phyloP scores from a whole-genome alignment of 371 early-diverging fungal species.

The Mortierella sp. region DNA sequence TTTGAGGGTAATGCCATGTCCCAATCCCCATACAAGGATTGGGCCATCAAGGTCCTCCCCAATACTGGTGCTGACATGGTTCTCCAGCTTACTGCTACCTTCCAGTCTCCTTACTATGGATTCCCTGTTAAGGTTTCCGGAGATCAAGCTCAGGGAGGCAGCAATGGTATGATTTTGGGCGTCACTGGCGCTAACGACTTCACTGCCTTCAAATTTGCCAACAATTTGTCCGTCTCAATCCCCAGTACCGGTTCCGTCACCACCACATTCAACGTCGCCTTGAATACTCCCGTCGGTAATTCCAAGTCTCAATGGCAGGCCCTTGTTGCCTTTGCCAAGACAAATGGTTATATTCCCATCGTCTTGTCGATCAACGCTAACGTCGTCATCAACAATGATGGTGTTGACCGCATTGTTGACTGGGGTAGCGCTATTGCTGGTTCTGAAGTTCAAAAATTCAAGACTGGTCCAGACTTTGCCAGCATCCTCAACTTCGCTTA shows the following conservation, averaged over 20 bases:
- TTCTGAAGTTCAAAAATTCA: constrained; percentile 15
- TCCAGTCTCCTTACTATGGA: constrained; percentile 54
- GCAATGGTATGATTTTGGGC: constrained; percentile 22
- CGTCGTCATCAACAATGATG: constrained; percentile 36
- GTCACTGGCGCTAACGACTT: not conserved
- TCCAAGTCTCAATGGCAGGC: constrained; percentile 6
- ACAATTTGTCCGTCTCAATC: constrained; percentile 22
- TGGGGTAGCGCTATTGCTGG: constrained; percentile 20
- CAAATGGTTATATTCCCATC: constrained; percentile 37
- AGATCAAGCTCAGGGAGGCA: constrained; percentile 2
- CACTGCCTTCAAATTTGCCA: constrained; percentile 29
- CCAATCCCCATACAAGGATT: constrained; percentile 43
- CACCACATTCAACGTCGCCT: constrained; percentile 22
- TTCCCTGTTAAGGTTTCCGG: constrained; percentile 19
- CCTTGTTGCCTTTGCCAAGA: constrained; percentile 28
- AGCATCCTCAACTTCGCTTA: constrained; percentile 23
- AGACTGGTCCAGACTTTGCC: constrained; percentile 46
- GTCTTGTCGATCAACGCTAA: constrained; percentile 18
- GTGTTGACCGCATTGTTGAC: constrained; percentile 29
- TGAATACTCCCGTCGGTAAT: constrained; percentile 5
- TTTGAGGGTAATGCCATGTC: constrained; percentile 36
- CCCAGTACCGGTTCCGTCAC: constrained; percentile 30
- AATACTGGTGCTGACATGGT: constrained; percentile 12
- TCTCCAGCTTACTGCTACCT: constrained; percentile 38
- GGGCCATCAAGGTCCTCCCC: constrained; percentile 35